These are phyloP conservation scores for Sclerotinia borealis DNA, from an alignment of 2,329 filamentous ascomycete genomes.

Conservation along the genomic window DNA sequence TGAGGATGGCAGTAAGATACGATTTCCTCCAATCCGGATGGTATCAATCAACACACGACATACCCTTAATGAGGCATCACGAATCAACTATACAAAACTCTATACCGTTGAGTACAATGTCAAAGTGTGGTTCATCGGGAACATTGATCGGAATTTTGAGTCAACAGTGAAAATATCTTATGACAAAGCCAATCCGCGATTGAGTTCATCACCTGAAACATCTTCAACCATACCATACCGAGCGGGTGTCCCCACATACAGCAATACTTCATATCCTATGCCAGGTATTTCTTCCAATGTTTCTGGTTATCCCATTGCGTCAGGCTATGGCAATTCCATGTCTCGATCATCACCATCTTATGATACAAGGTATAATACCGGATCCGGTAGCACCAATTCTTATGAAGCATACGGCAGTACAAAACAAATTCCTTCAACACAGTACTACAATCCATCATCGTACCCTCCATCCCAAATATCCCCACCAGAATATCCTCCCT, in stretches of 20 bases:
- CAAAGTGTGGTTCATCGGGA: conserved; percentile 25
- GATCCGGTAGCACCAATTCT: background rate
- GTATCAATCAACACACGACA: background rate
- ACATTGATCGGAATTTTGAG: background rate
- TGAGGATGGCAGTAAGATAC: background rate
- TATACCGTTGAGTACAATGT: conserved; percentile 30
- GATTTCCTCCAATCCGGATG: conserved; percentile 14
- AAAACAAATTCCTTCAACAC: background rate
- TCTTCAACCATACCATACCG: background rate
- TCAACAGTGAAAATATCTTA: background rate
- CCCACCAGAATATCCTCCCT: too few relatives aligned
- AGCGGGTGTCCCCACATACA: background rate
- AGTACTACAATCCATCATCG: too few relatives aligned
- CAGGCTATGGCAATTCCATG: background rate
- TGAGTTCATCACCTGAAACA: background rate
- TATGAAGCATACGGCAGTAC: background rate
- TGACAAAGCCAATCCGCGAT: background rate
- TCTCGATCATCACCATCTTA: background rate
- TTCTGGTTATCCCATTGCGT: background rate
- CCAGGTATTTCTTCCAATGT: background rate
- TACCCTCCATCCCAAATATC: background rate
- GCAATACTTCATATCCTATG: background rate
- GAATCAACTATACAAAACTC: conserved; percentile 28
- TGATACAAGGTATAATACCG: background rate
- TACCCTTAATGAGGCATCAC: conserved; percentile 15